Base-by-base conservation (phyloP, 2,329 filamentous ascomycete genomes). In the Graphilbum fragrans region DNA sequence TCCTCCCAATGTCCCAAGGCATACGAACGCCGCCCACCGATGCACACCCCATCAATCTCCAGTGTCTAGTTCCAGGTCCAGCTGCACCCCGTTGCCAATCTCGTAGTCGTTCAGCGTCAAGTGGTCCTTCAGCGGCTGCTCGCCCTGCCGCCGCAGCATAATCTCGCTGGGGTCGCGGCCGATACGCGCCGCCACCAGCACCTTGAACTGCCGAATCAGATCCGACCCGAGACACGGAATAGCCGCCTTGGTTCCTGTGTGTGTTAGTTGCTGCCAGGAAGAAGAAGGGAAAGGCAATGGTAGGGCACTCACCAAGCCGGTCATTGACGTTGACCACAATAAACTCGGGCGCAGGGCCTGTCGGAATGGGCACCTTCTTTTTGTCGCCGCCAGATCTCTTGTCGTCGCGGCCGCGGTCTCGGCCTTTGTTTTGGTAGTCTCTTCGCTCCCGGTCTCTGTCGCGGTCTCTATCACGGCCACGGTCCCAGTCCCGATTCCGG, bases 271-370 rank as follows among this genome's bases (percentile, higher is more conserved):
- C 11, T 18, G 32, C 11, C 7, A 34, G 6, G 11, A 35, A 35
- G 20, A 35, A 27, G 11, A 8, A 38, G 10, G 29, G 19, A 17
- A 33, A 27, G n/a, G 6, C 7, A 9, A 9, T 33, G 6, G 12
- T 5, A 4, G 31, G 9, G n/a, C 3, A 34, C 43, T 32, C 14
- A 45, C 43, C 90, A 29, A 96, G 67, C n/a, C 90, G 76, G 61
- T 96, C 90, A 58, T 96, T 96, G 55, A 96, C 79, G 54, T 90
- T 78, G 17, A 96, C 88, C 50, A 96, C 95, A 82, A 95, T 93
- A 19, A 50, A 47, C 25, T 50, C 46, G 3, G 43, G 45, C 9
- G 37, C 36, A 17, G 42, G 27, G 29, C 29, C 29, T 2, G 18
- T 35, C n/a, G 41, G 38, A 7, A 39, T 20, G 4, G 39, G 16